Conservation (phyloP, 2,329 filamentous ascomycete genomes). For the Grosmannia huntii region DNA sequence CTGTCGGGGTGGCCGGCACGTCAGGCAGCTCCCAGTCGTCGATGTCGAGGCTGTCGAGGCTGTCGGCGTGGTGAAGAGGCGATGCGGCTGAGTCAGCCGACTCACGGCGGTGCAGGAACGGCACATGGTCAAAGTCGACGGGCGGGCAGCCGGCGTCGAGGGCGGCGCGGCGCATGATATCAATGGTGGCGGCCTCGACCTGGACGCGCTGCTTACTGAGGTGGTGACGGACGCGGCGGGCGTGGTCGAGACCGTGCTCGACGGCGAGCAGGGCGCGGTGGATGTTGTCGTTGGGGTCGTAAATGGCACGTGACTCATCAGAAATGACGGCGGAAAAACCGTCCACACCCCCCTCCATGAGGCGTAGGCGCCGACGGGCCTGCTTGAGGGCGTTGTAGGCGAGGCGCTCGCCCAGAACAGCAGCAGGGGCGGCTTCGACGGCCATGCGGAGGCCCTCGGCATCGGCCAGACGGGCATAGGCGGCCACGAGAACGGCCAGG, state of each 20-base stretch:
- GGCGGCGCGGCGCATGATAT: slow-evolving; percentile 20
- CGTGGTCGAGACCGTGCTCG: slow-evolving; percentile 12
- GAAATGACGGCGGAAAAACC: too few species aligned
- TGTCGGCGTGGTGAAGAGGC: too few species aligned
- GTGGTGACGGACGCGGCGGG: slow-evolving; percentile 10
- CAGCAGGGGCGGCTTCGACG: slow-evolving; percentile 6
- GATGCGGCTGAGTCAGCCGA: not conserved
- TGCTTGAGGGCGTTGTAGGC: slow-evolving; percentile 13
- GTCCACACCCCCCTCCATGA: too few species aligned
- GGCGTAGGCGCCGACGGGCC: slow-evolving; percentile 9
- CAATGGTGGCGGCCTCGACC: slow-evolving; percentile 14
- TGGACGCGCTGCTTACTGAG: slow-evolving; percentile 11
- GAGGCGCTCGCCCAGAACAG: slow-evolving; percentile 12
- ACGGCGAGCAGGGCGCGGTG: slow-evolving; percentile 11
- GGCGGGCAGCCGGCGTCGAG: slow-evolving; percentile 13
- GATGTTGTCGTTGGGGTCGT: not conserved
- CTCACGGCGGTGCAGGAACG: not conserved
- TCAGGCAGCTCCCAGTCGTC: not conserved
- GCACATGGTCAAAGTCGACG: slow-evolving; percentile 13
- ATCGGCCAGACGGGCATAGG: slow-evolving; percentile 15
- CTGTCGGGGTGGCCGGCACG: not conserved
- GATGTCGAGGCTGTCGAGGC: not conserved
- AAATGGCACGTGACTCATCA: too few species aligned
- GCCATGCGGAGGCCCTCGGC: slow-evolving; percentile 14
- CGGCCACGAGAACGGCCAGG: slow-evolving; percentile 18